Evolutionary conservation across 2,329 filamentous ascomycete genomes (phyloP).

Genomic region (Colletotrichum sp.): DNA sequence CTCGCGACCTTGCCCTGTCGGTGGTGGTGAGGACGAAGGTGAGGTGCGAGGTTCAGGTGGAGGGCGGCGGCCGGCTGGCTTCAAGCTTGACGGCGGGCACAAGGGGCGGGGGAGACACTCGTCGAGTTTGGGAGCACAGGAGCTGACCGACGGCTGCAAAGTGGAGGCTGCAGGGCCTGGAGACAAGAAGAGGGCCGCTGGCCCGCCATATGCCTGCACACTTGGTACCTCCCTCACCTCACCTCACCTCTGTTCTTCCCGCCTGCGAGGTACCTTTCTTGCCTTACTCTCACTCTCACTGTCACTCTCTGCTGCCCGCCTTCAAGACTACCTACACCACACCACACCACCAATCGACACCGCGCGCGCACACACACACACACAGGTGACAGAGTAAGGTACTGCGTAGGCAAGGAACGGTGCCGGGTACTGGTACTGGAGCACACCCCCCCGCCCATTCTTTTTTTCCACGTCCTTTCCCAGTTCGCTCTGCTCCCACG

Average conservation of each 20-base stretch:
- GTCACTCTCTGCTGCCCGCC: background rate
- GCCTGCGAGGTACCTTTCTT: background rate
- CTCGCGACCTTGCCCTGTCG: constrained; percentile 16
- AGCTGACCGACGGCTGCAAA: background rate
- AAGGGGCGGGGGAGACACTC: background rate
- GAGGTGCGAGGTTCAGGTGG: background rate
- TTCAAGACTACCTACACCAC: background rate
- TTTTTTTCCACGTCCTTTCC: background rate
- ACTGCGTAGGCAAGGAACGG: background rate
- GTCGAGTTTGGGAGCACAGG: background rate
- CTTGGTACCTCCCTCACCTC: background rate
- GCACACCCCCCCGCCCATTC: background rate
- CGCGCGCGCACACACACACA: background rate
- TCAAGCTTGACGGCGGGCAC: background rate
- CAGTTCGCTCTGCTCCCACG: background rate
- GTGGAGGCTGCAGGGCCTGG: constrained; percentile 1
- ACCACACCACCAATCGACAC: background rate
- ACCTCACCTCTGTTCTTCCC: background rate
- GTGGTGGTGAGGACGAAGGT: constrained; percentile 8
- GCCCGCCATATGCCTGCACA: background rate
- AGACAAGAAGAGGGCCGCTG: background rate
- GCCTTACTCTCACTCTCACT: background rate
- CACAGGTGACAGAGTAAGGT: background rate
- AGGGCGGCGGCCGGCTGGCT: background rate
- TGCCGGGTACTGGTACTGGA: background rate